A percentile compares a stretch with the other conserved stretches of the same genome.
phyloP scores from a whole-genome alignment of 306 rosid species.

The Prunus persica region Prunus_persica_NCBIv2 NC_034016.1:19738001-19738500 shows the following conservation, averaged over 20 bases:
- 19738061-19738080: background rate
- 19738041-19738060: slow-evolving; percentile 1
- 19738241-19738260: slow-evolving; percentile 96
- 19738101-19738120: background rate
- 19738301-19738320: slow-evolving; percentile 99
- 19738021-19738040: background rate
- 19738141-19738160: background rate
- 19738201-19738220: slow-evolving; percentile 18
- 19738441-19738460: slow-evolving; percentile 95
- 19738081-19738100: background rate
- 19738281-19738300: slow-evolving; percentile 92
- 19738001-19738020: background rate
- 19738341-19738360: slow-evolving; percentile 96
- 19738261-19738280: slow-evolving; percentile 96
- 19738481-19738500: slow-evolving; percentile 94
- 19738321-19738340: slow-evolving; percentile 94
- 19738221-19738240: slow-evolving; percentile 98
- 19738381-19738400: slow-evolving; percentile 93
- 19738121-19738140: background rate
- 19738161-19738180: background rate
- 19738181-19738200: slow-evolving; percentile 12
- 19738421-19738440: slow-evolving; percentile 97
- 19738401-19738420: slow-evolving; percentile 99
- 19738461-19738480: slow-evolving; percentile 95
- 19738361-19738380: slow-evolving; percentile 93